Evolutionary conservation across 2,329 filamentous ascomycete genomes (phyloP).

Genomic region (Botrytis tulipae): DNA sequence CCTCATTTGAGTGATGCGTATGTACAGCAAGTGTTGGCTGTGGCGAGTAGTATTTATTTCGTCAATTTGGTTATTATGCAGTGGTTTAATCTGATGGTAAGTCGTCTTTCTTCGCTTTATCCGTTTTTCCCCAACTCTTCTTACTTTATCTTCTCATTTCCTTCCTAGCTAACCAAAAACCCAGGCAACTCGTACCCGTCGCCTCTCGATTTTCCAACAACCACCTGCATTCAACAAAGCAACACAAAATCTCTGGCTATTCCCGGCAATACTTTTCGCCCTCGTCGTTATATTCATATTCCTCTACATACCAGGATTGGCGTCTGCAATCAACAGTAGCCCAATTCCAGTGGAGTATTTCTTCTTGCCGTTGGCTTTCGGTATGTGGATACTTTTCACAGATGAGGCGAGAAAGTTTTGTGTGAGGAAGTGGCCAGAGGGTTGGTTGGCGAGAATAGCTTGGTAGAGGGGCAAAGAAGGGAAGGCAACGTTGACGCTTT

Average conservation of each 20-base stretch:
- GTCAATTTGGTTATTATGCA: constrained; percentile 78
- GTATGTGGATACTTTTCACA: constrained; percentile 57
- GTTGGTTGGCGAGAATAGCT: constrained; percentile 57
- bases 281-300: constrained; percentile 66
- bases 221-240: constrained; percentile 61
- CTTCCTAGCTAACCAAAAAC: neutral
- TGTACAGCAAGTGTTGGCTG: constrained; percentile 45
- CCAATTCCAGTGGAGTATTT: constrained; percentile 68
- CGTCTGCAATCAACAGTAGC: constrained; percentile 58
- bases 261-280: constrained; percentile 67
- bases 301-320: constrained; percentile 64
- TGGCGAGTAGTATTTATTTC: constrained; percentile 61
- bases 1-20: constrained; percentile 48
- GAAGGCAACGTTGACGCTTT: neutral
- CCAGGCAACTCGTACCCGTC: constrained; percentile 56
- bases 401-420: constrained; percentile 65
- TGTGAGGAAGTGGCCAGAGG: constrained; percentile 57
- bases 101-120: neutral
- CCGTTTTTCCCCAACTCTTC: too few species aligned
- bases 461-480: constrained; percentile 49
- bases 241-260: constrained; percentile 62
- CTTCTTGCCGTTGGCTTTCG: constrained; percentile 73
- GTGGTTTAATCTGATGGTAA: constrained; percentile 66
- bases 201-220: constrained; percentile 68
- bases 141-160: neutral